These are phyloP conservation scores for Piromyces sp. DNA, from an alignment of 192 early-diverging fungal genomes.

Conservation along the genomic window DNA sequence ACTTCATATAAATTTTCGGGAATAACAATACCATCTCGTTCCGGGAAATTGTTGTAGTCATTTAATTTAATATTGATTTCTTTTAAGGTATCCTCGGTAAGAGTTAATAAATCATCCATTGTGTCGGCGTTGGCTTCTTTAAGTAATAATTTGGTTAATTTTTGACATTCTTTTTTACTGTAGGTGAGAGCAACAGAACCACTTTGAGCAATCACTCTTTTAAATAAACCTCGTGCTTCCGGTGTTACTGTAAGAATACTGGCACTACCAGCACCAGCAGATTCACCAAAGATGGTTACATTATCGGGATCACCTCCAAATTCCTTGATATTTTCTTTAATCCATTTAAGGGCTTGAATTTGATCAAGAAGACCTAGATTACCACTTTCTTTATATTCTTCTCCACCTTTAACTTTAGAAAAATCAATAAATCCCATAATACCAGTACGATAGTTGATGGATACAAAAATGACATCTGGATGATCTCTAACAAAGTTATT, in stretches of 20 bases:
- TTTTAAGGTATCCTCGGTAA: not conserved
- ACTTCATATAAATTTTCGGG: not conserved
- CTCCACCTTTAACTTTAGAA: not conserved
- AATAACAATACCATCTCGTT: not conserved
- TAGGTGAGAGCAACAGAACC: not conserved
- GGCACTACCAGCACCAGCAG: constrained; percentile 15
- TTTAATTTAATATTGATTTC: not conserved
- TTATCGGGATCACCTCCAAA: constrained; percentile 37
- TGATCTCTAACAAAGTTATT: not conserved
- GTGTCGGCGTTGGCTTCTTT: not conserved
- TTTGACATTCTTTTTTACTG: not conserved
- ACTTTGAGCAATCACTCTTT: not conserved
- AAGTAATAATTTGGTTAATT: not conserved
- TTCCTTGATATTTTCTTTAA: constrained; percentile 25
- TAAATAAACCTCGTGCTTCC: not conserved
- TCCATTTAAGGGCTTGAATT: constrained; percentile 30
- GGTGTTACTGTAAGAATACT: not conserved
- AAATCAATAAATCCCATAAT: not conserved
- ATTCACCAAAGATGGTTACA: constrained; percentile 32
- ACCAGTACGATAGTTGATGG: not conserved
- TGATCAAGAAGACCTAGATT: constrained; percentile 38
- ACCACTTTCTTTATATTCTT: not conserved
- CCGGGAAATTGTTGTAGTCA: not conserved
- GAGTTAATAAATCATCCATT: not conserved
- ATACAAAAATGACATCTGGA: not conserved